These are phyloP conservation scores for Solanum bukasovii DNA, from an alignment of 257 asterid species.

Conservation along the genomic window DNA sequence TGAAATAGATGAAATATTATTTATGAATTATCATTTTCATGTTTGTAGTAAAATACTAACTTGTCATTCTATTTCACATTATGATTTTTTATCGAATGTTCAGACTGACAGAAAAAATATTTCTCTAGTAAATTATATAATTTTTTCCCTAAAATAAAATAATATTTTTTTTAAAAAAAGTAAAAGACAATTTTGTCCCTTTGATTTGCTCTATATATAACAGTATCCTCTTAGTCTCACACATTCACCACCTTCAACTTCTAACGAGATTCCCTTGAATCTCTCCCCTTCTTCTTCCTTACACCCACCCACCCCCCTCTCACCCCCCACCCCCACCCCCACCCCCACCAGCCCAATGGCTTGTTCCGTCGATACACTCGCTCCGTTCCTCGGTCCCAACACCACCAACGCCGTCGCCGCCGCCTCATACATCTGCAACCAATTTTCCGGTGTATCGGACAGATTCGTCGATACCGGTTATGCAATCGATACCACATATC, in stretches of 20 bases:
- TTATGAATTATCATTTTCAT: no score
- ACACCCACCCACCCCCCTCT: no score
- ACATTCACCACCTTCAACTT: not conserved
- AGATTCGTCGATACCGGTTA: constrained; percentile 39
- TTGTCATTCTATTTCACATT: no score
- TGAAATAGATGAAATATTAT: no score
- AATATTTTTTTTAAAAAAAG: not conserved
- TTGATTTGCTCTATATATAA: constrained; percentile 3
- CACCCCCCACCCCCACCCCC: no score
- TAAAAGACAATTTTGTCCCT: constrained; percentile 11
- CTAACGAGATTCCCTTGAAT: not conserved
- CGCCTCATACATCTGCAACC: constrained; percentile 56
- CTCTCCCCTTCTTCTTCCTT: not conserved
- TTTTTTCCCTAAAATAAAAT: not conserved
- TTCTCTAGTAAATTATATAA: not conserved
- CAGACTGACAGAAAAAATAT: no score
- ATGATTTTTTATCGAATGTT: no score
- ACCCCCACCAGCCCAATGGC: not conserved
- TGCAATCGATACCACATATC: constrained; percentile 80
- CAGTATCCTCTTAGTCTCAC: not conserved
- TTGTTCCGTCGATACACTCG: constrained; percentile 43
- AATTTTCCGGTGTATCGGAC: constrained; percentile 36
- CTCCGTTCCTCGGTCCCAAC: constrained; percentile 62
- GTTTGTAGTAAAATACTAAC: no score
- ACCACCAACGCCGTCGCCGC: constrained; percentile 46